Conservation (phyloP, 2,329 filamentous ascomycete species). For the Cordyceps fumosorosea region DNA sequence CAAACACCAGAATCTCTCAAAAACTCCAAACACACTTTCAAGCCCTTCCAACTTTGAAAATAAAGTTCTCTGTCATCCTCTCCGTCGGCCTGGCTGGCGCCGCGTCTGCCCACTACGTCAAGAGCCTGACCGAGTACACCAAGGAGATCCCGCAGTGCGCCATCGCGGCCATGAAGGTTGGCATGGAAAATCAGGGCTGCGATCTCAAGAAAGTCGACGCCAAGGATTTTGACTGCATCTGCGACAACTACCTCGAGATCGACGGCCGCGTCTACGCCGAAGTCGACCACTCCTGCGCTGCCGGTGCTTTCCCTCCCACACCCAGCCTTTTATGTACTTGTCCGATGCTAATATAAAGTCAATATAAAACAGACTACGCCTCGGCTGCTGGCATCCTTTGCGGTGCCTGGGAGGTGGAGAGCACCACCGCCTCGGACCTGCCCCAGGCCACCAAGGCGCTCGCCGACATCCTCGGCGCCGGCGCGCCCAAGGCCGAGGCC, state of each 20-base stretch:
- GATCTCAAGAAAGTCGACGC: background rate
- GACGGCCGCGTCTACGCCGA: slow-evolving; percentile 7
- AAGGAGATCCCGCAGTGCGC: slow-evolving; percentile 7
- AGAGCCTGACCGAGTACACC: slow-evolving; percentile 11
- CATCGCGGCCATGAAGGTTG: background rate
- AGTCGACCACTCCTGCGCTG: slow-evolving; percentile 5
- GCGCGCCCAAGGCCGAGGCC: slow-evolving; percentile 1
- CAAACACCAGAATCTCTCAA: background rate
- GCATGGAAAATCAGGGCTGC: slow-evolving; percentile 12
- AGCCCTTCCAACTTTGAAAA: background rate
- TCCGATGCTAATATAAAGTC: background rate
- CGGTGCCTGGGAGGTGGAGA: slow-evolving; percentile 8
- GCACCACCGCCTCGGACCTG: slow-evolving; percentile 7
- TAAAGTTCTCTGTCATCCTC: slow-evolving; percentile 9
- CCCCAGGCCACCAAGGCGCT: slow-evolving; percentile 10
- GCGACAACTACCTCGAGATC: slow-evolving; percentile 10
- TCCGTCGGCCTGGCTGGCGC: slow-evolving; percentile 1
- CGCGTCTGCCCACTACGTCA: background rate
- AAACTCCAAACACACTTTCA: background rate
- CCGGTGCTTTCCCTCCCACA: background rate
- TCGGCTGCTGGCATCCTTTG: slow-evolving; percentile 5
- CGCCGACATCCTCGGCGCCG: slow-evolving; percentile 2
- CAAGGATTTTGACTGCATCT: slow-evolving; percentile 13
- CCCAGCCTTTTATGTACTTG: background rate
- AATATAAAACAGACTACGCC: background rate